phyloP scores from a whole-genome alignment of 2,329 filamentous ascomycete genomes.

The Knoxdaviesia proteae region DNA sequence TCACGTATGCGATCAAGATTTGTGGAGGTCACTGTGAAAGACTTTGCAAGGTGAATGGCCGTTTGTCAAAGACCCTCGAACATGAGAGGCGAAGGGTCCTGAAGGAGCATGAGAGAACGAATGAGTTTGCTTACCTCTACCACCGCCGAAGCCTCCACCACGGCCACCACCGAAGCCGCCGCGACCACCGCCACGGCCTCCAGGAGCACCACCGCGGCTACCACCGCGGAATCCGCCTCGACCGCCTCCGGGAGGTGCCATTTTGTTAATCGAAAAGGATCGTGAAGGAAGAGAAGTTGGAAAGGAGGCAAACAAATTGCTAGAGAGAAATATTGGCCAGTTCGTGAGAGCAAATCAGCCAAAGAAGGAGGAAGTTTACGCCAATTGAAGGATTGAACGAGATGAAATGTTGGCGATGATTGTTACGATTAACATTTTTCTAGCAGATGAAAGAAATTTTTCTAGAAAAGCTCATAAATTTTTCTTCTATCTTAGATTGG shows the following conservation, averaged over 20 bases:
- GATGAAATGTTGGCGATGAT: conserved; percentile 4
- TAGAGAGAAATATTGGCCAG: background rate
- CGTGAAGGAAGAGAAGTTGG: conserved; percentile 5
- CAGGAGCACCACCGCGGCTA: conserved; percentile 10
- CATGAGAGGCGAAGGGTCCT: too few relatives aligned
- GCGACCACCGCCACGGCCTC: conserved; percentile 5
- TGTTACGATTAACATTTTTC: background rate
- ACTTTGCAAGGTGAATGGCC: too few relatives aligned
- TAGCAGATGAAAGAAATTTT: conserved; percentile 4
- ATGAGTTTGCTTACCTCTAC: conserved; percentile 1
- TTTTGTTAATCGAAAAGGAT: conserved; percentile 12
- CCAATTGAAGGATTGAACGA: conserved; percentile 3
- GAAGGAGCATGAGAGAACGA: background rate
- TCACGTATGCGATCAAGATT: too few relatives aligned
- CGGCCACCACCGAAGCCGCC: conserved; percentile 5
- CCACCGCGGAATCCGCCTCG: conserved; percentile 14
- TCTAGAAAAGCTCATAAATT: conserved; percentile 6
- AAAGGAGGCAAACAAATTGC: conserved; percentile 4
- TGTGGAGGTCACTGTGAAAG: too few relatives aligned
- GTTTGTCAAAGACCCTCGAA: background rate
- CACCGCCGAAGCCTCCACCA: conserved; percentile 7
- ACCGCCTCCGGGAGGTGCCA: conserved; percentile 10
- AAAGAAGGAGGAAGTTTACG: conserved; percentile 1
- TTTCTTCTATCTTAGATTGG: conserved; percentile 5
- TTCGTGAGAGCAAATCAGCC: conserved; percentile 1